phyloP scores from a whole-genome alignment of 2,329 filamentous ascomycete species.

The Monosporascus sp. region DNA sequence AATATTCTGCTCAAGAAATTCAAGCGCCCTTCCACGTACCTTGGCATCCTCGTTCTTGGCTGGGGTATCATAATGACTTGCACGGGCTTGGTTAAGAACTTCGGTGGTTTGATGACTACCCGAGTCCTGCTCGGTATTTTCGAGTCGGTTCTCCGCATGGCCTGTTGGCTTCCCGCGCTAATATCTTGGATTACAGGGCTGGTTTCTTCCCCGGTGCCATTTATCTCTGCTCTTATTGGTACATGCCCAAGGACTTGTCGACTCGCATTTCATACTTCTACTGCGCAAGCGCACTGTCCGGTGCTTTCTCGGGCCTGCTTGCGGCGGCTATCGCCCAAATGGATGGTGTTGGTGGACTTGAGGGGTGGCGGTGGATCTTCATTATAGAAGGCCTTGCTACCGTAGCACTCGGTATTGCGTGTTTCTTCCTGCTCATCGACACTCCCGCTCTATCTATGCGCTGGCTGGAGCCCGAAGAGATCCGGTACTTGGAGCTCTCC shows the following conservation, averaged over 20 bases:
- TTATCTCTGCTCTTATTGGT: constrained; percentile 26
- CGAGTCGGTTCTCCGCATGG: constrained; percentile 9
- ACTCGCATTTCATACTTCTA: constrained; percentile 24
- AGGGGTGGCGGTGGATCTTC: constrained; percentile 41
- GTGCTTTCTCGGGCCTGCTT: constrained; percentile 53
- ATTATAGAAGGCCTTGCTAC: constrained; percentile 54
- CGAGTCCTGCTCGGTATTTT: constrained; percentile 29
- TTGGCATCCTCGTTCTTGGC: constrained; percentile 58
- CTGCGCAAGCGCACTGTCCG: constrained; percentile 54
- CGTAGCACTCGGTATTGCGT: constrained; percentile 49
- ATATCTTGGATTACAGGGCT: constrained; percentile 7
- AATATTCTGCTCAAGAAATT: constrained; percentile 62
- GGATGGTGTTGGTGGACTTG: constrained; percentile 42
- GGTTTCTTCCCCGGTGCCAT: constrained; percentile 26
- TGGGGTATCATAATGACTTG: constrained; percentile 28
- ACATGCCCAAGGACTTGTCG: constrained; percentile 22
- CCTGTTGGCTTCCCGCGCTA: neutral
- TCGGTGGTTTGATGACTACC: constrained; percentile 20
- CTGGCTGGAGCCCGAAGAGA: neutral
- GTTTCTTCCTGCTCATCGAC: constrained; percentile 38
- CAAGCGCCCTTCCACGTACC: constrained; percentile 54
- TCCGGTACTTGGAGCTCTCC: neutral
- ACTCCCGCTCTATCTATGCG: neutral
- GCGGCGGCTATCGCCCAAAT: constrained; percentile 36
- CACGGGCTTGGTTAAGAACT: constrained; percentile 22